Percentiles rank a stretch among this genome's conserved stretches.
phyloP scores from a whole-genome alignment of 1,284 basidiomycete genomes.

The Apiotrichum mycotoxinovorans region DNA sequence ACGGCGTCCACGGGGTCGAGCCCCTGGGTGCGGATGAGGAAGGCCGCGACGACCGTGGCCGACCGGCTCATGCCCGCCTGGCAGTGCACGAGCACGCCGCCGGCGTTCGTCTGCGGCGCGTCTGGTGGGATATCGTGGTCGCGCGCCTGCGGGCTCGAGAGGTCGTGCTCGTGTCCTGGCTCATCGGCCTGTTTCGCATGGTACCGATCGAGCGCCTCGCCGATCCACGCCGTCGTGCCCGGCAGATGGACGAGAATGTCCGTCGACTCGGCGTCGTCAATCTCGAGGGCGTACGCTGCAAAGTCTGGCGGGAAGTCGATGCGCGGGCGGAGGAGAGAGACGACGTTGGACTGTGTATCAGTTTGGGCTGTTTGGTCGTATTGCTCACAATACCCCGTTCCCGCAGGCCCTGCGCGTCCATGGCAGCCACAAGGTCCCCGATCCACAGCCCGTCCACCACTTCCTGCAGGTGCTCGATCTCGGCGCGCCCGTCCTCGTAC shows the following conservation, averaged over 20 bases:
- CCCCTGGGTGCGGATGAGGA: constrained; percentile 69
- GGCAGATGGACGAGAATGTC: constrained; percentile 74
- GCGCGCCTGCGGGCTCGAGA: constrained; percentile 2
- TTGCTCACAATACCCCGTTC: constrained; percentile 43
- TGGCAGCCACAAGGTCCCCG: constrained; percentile 48
- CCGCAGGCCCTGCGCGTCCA: constrained; percentile 39
- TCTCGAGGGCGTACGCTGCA: constrained; percentile 39
- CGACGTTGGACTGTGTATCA: constrained; percentile 37
- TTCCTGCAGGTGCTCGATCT: constrained; percentile 43
- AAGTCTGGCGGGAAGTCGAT: constrained; percentile 36
- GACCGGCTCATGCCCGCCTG: constrained; percentile 80
- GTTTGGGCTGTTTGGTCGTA: not conserved
- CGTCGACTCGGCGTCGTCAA: constrained; percentile 49
- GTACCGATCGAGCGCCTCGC: constrained; percentile 58
- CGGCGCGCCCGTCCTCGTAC: constrained; percentile 22
- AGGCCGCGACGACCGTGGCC: constrained; percentile 75
- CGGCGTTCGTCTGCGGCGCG: constrained; percentile 54
- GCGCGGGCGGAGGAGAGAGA: constrained; percentile 42
- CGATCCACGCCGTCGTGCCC: constrained; percentile 72
- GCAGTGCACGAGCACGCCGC: constrained; percentile 79
- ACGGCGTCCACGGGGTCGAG: constrained; percentile 66
- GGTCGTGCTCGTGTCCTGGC: not conserved
- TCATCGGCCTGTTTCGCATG: not conserved
- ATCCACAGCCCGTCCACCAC: constrained; percentile 48
- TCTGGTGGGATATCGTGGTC: not conserved